Conservation (phyloP, 2,329 filamentous ascomycete species). For the Botryosphaeria agaves region DNA sequence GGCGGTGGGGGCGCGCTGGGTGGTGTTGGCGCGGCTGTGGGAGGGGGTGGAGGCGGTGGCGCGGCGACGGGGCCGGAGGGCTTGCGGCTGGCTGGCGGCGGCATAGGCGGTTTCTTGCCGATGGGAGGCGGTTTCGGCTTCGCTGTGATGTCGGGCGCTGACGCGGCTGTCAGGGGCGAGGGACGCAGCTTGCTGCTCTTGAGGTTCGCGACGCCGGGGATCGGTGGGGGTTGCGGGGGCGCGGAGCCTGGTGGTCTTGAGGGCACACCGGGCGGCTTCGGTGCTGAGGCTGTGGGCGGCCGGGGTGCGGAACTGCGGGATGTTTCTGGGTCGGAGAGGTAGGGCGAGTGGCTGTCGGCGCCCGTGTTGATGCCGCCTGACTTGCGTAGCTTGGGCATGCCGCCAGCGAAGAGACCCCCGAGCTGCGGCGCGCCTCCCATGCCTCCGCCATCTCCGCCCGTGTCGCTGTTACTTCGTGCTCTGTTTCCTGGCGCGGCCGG, state of each 20-base stretch:
- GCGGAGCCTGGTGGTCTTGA: slow-evolving; percentile 30
- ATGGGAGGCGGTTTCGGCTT: slow-evolving; percentile 49
- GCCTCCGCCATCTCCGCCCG: slow-evolving; percentile 26
- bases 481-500: slow-evolving; percentile 56
- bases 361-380: slow-evolving; percentile 45
- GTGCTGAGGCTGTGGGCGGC: slow-evolving; percentile 33
- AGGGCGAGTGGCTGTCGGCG: slow-evolving; percentile 52
- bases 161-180: slow-evolving; percentile 41
- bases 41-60: slow-evolving; percentile 20
- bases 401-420: slow-evolving; percentile 75
- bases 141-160: slow-evolving; percentile 33
- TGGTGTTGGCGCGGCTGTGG: slow-evolving; percentile 14
- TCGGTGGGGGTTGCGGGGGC: slow-evolving; percentile 29
- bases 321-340: slow-evolving; percentile 65
- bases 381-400: slow-evolving; percentile 91
- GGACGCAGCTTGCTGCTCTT: slow-evolving; percentile 34
- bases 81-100: slow-evolving; percentile 38
- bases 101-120: slow-evolving; percentile 53
- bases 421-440: slow-evolving; percentile 58
- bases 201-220: slow-evolving; percentile 37
- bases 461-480: slow-evolving; percentile 72
- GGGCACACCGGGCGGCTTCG: slow-evolving; percentile 21
- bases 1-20: slow-evolving; percentile 18
- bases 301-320: slow-evolving; percentile 32
- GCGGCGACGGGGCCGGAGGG: slow-evolving; percentile 30